Conservation (phyloP, 1,284 basidiomycete species). For the Irpex sp. region DNA sequence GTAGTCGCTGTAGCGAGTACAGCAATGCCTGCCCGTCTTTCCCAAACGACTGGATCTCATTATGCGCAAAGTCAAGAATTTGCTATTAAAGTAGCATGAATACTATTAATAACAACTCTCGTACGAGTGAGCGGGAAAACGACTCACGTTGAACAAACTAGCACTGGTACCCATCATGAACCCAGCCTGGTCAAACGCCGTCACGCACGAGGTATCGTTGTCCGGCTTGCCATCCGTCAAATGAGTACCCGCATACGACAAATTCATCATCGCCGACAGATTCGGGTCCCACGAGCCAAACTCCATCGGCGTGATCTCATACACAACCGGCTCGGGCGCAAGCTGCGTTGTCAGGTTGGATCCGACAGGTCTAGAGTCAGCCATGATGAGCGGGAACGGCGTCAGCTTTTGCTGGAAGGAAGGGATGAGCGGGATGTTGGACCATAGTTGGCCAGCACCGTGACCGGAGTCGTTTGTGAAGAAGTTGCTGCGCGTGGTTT, state of each 20-base stretch:
- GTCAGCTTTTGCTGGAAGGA: slow-evolving; percentile 41
- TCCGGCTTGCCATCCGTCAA: slow-evolving; percentile 46
- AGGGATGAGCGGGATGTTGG: slow-evolving; percentile 40
- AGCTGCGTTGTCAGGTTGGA: slow-evolving; percentile 41
- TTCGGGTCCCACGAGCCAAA: slow-evolving; percentile 68
- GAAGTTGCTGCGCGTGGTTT: slow-evolving; percentile 53
- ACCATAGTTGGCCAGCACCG: slow-evolving; percentile 67
- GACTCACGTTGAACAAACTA: slow-evolving; percentile 56
- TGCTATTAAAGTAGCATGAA: slow-evolving; percentile 31
- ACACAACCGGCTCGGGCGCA: slow-evolving; percentile 47
- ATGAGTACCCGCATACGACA: slow-evolving; percentile 57
- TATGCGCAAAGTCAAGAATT: slow-evolving; percentile 43
- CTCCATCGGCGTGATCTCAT: slow-evolving; percentile 64
- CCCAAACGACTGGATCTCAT: slow-evolving; percentile 39
- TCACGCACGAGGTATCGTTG: slow-evolving; percentile 53
- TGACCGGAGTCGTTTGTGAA: slow-evolving; percentile 57
- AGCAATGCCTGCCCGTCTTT: slow-evolving; percentile 37
- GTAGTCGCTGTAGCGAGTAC: slow-evolving; percentile 44
- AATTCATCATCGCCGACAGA: slow-evolving; percentile 56
- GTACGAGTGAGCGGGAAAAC: neutral
- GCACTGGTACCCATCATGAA: slow-evolving; percentile 67
- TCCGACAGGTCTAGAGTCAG: slow-evolving; percentile 48
- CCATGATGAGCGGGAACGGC: slow-evolving; percentile 57
- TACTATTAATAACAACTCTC: neutral
- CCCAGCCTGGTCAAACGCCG: slow-evolving; percentile 61